Conservation (phyloP, 2,329 filamentous ascomycete species). For the Fusarium sp. region DNA sequence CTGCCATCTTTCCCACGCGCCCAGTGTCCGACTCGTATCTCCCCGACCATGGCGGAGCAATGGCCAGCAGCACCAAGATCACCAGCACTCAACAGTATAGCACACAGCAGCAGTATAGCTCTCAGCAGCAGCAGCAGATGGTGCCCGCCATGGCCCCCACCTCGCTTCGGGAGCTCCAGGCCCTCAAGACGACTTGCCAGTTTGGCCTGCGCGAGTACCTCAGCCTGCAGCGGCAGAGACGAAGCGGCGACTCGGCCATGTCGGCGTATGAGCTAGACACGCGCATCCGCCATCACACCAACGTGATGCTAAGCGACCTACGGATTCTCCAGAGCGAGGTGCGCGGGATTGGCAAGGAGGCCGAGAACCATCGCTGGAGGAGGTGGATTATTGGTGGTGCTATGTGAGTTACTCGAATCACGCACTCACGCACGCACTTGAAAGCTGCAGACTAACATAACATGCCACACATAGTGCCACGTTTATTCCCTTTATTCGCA, state of each 20-base stretch:
- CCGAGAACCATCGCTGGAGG: conserved; percentile 63
- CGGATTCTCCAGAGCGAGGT: conserved; percentile 57
- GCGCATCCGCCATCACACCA: conserved; percentile 56
- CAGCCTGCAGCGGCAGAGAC: conserved; percentile 46
- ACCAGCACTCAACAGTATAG: neutral
- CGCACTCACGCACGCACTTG: neutral
- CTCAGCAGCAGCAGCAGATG: conserved; percentile 4
- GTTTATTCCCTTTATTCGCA: conserved; percentile 63
- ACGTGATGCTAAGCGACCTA: conserved; percentile 57
- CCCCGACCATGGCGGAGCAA: conserved; percentile 32
- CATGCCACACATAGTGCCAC: conserved; percentile 54
- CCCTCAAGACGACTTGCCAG: conserved; percentile 49
- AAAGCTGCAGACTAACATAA: conserved; percentile 6
- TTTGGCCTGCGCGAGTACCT: conserved; percentile 51
- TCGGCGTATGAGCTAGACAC: conserved; percentile 53
- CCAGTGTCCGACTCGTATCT: conserved; percentile 36
- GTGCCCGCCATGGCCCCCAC: conserved; percentile 32
- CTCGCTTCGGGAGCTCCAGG: conserved; percentile 43
- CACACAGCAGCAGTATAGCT: neutral
- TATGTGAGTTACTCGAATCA: conserved; percentile 53
- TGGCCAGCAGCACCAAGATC: conserved; percentile 26
- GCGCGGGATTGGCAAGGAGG: conserved; percentile 53
- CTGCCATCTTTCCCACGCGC: conserved; percentile 34
- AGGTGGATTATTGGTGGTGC: conserved; percentile 63
- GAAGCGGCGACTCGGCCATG: conserved; percentile 41